Evolutionary conservation across 163 green algal genomes (phyloP), one percentile per base, ranked within the genome.

Genomic region (Scenedesmus sp.): DNA sequence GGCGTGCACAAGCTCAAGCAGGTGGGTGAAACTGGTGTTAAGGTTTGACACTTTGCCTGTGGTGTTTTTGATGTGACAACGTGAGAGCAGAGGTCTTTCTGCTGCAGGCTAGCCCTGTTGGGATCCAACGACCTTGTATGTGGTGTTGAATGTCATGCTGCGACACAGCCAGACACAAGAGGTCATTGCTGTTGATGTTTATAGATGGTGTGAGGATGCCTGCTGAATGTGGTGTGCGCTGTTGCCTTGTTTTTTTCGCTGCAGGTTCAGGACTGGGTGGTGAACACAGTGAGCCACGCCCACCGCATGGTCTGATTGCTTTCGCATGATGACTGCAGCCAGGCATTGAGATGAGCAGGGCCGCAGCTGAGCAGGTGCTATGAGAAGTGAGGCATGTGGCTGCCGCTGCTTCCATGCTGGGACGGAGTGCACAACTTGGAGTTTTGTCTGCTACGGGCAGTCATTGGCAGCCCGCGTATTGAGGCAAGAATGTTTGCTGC

Each of bases 181-280:
- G 34, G 0, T 46, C 34, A 46, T 46, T 46, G 34, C 34, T 46
- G 34, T 46, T 46, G 34, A 46, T 46, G 34, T 46, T 46, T 46
- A 0, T 46, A 46, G 34, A 46, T 46, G 34, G 34, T 46, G 34
- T 18, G 5, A 46, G 77, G 3, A 18, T 2, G 3, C 52, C 81
- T 64, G 55, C 15, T 64, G 16, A 26, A 34, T 18, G 26, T 85
- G 79, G 46, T 57, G 79, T 85, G n/a, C 26, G 34, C 34, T 46
- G 13, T 60, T 64, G 54, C 55, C 16, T 4, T 0, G 46, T 5
- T 52, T 6, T 46, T 15, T 62, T 23, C 57, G 76, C 1, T 76
- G 54, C 87, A 91, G 87, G 87, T 91, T 6, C 87, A 85, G 56
- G 87, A 91, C 5, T 91, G 87, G 87, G 54, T 91, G 3, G 26